Percentiles rank a stretch among this genome's conserved stretches.
phyloP scores from a whole-genome alignment of 2,329 filamentous ascomycete genomes.

The Alternaria gaisen region DNA sequence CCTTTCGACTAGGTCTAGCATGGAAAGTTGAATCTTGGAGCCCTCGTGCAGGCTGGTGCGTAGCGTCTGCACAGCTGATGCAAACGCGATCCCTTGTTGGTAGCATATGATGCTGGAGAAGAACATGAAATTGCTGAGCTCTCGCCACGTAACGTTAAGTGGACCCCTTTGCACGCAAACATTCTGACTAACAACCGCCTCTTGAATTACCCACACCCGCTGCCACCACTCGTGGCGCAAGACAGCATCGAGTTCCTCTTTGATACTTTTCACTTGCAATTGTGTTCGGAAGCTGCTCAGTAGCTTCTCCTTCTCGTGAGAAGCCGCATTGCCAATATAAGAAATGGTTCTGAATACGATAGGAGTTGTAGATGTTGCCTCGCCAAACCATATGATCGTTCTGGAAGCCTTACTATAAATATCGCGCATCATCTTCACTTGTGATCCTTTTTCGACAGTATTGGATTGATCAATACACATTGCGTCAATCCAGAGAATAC shows the following conservation, averaged over 20 bases:
- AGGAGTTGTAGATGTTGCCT: neutral
- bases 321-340: too few relatives aligned
- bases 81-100: neutral
- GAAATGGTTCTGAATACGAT: neutral
- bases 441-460: conserved; percentile 10
- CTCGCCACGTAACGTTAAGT: conserved; percentile 3
- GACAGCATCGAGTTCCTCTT: neutral
- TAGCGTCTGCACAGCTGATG: neutral
- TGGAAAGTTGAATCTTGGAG: neutral
- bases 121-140: neutral
- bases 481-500: conserved; percentile 7
- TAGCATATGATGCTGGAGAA: neutral
- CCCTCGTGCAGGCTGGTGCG: neutral
- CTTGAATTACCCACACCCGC: conserved; percentile 17
- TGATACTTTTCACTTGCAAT: neutral
- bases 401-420: conserved; percentile 14
- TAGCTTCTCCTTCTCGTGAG: neutral
- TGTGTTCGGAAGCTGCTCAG: neutral
- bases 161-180: conserved; percentile 15
- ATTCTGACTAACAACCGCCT: conserved; percentile 5
- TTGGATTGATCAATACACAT: conserved; percentile 7
- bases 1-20: neutral
- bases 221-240: conserved; percentile 18
- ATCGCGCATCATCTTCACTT: conserved; percentile 22
- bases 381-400: conserved; percentile 19